Evolutionary conservation across 345 rosid genomes (phyloP), one percentile per base, ranked within the genome.

Genomic region (Rhizophora mangle): DNA sequence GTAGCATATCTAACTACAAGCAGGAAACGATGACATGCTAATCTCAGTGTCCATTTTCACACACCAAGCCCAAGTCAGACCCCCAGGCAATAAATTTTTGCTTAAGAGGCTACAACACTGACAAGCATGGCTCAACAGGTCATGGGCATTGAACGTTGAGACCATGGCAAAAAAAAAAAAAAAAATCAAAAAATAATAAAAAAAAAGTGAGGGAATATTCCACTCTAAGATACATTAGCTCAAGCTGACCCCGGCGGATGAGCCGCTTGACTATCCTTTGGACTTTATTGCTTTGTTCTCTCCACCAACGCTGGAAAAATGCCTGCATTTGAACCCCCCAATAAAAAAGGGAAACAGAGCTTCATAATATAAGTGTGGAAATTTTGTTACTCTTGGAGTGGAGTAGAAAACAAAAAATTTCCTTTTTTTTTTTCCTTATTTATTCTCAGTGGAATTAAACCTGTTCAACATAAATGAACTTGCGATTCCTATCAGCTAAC

Each of bases 381-480:
- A 11, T 19, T 0, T 9, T 36, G 18, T 55, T 16, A 0, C 49
- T 43, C 4, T 43, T 13, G 49, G 49, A 43, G 18, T 5, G 5
- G 3, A 43, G 3, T 7, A 19, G 24, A 58, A 8, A 10, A 52
- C 0, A 63, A 18, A 27, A 59, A 43, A 24, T 24, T 24, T 24
- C 24, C 24, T 43, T 3, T 3, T 11, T 11, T 43, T 43, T 43
- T 43, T 43, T 1, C 19, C 49, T 43, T 13, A 43, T 43, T 43
- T 43, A 15, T 43, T 43, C 19, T 11, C 4, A 3, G 19, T 13
- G 18, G 18, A 43, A 43, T 43, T 11, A 43, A 43, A 75, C 88
- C 85, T 85, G 88, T 56, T 85, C 89, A 64, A 81, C 86, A 31
- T 83, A 85, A 13, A 85, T 78, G 78, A 85, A 81, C 81, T 83